These are phyloP conservation scores for Ganoderma leucocontextum DNA, from an alignment of 1,284 basidiomycete species.

Conservation along the genomic window DNA sequence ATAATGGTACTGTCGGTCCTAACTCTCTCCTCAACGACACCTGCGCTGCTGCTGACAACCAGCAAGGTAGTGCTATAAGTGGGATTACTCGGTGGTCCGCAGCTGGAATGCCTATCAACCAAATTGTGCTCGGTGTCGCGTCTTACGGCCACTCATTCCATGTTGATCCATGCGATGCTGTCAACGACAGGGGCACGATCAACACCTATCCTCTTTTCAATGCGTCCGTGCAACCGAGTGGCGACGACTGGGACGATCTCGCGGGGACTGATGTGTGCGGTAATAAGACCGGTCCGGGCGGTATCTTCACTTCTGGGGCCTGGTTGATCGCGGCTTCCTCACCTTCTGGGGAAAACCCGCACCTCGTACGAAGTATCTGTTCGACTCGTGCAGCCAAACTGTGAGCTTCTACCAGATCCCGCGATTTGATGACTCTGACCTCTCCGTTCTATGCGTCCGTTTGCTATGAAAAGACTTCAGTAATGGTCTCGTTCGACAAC, in stretches of 20 bases:
- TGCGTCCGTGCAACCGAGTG: constrained; percentile 50
- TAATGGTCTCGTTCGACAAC: constrained; percentile 72
- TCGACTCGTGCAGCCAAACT: constrained; percentile 76
- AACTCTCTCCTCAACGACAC: constrained; percentile 82
- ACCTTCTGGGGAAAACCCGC: constrained; percentile 57
- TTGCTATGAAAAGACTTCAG: constrained; percentile 58
- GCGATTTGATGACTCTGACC: background rate
- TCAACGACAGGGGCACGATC: constrained; percentile 37
- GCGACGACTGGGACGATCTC: constrained; percentile 63
- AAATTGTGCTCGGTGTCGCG: constrained; percentile 86
- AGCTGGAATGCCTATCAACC: constrained; percentile 80
- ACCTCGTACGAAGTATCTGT: constrained; percentile 57
- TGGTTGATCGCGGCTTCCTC: constrained; percentile 64
- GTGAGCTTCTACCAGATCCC: background rate
- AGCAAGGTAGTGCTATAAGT: constrained; percentile 75
- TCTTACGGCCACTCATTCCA: constrained; percentile 76
- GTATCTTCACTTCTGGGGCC: constrained; percentile 67
- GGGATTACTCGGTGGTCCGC: constrained; percentile 74
- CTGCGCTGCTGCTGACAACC: constrained; percentile 69
- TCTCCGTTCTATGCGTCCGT: constrained; percentile 54
- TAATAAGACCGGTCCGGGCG: constrained; percentile 47
- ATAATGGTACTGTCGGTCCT: constrained; percentile 77
- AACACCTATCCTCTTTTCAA: constrained; percentile 61
- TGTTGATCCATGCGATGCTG: constrained; percentile 51
- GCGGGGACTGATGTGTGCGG: constrained; percentile 9